Evolutionary conservation across 106 monocot species (phyloP).

Genomic region (Dactylorhiza incarnata): DNA sequence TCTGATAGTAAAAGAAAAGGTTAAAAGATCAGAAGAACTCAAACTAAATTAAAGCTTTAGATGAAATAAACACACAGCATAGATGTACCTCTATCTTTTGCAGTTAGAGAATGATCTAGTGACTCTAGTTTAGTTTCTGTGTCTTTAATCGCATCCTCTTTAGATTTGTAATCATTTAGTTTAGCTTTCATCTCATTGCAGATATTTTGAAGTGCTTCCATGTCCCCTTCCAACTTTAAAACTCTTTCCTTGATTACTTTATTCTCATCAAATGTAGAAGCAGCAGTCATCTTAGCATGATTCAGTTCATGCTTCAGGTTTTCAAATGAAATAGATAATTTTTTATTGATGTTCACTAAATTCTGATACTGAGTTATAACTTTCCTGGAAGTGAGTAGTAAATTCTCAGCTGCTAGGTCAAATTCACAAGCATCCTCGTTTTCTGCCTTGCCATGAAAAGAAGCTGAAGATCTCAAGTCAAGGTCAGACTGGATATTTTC

Average conservation of each 20-base stretch:
- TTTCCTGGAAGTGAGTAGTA: conserved; percentile 33
- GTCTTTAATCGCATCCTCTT: conserved; percentile 26
- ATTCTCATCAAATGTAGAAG: conserved; percentile 34
- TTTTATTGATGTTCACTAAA: conserved; percentile 26
- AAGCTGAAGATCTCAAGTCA: background rate
- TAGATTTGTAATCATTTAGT: conserved; percentile 45
- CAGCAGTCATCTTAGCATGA: conserved; percentile 37
- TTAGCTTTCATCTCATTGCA: conserved; percentile 45
- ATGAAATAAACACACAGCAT: background rate
- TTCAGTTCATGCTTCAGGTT: conserved; percentile 37
- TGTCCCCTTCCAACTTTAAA: conserved; percentile 40
- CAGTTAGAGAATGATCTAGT: conserved; percentile 24
- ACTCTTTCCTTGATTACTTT: conserved; percentile 31
- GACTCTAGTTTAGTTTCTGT: conserved; percentile 46
- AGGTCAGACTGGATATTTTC: background rate
- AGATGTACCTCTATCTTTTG: conserved; percentile 44
- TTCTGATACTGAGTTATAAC: conserved; percentile 25
- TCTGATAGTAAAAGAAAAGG: conserved; percentile 25
- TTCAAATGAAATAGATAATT: conserved; percentile 18
- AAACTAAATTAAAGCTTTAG: background rate
- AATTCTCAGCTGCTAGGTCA: conserved; percentile 29
- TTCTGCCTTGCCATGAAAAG: background rate
- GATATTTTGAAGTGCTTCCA: conserved; percentile 30
- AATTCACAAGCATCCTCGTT: conserved; percentile 9
- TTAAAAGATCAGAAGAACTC: conserved; percentile 3